These are phyloP conservation scores for Rhizoctonia solani DNA, from an alignment of 1,284 basidiomycete genomes.

Conservation along the genomic window DNA sequence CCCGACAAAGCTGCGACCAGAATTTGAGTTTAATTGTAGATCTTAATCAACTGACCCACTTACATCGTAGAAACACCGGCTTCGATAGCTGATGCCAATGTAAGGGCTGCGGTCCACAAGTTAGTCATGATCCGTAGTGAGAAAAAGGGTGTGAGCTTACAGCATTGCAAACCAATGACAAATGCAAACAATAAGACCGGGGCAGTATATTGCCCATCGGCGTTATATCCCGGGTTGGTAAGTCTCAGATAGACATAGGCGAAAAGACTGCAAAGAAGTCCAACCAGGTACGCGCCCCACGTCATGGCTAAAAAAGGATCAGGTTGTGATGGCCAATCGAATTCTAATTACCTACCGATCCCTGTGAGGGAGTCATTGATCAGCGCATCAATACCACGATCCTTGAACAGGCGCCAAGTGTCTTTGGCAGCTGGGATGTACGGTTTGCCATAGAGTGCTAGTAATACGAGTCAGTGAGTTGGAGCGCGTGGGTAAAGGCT, in stretches of 20 bases:
- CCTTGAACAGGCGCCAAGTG: slow-evolving; percentile 84
- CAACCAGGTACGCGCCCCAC: slow-evolving; percentile 80
- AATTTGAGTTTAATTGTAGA: no score
- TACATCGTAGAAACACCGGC: slow-evolving; percentile 84
- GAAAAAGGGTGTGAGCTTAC: slow-evolving; percentile 51
- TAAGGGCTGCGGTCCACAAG: slow-evolving; percentile 54
- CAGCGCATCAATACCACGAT: slow-evolving; percentile 81
- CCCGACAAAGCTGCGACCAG: slow-evolving; percentile 77
- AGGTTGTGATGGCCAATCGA: slow-evolving; percentile 19
- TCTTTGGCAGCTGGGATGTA: slow-evolving; percentile 88
- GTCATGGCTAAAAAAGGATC: slow-evolving; percentile 54
- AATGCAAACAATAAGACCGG: slow-evolving; percentile 80
- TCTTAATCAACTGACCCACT: no score
- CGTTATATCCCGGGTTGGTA: slow-evolving; percentile 74
- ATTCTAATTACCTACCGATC: slow-evolving; percentile 47
- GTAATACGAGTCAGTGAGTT: slow-evolving; percentile 1
- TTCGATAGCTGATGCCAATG: slow-evolving; percentile 70
- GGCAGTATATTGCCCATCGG: slow-evolving; percentile 73
- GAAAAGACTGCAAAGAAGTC: slow-evolving; percentile 76
- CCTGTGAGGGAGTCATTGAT: slow-evolving; percentile 85
- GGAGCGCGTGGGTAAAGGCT: neutral
- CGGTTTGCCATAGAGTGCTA: slow-evolving; percentile 83
- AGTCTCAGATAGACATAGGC: slow-evolving; percentile 78
- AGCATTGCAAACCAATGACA: slow-evolving; percentile 73
- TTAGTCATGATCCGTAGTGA: neutral